Evolutionary conservation across 2,329 filamentous ascomycete species (phyloP).

Genomic region (Capronia epimyces): DNA sequence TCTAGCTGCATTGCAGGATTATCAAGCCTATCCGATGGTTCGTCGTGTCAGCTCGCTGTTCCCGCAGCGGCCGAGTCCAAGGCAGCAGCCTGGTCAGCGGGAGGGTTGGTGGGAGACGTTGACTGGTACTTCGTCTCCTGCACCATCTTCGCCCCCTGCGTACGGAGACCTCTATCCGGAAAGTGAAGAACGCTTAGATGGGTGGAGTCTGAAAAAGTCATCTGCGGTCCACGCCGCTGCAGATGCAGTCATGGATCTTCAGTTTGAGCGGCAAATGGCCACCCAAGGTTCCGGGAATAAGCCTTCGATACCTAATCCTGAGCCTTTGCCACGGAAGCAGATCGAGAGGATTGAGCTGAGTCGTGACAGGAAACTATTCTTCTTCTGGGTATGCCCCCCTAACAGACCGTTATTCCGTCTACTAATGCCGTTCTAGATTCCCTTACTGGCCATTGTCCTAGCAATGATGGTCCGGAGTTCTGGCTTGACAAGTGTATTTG

Average conservation of each 20-base stretch:
- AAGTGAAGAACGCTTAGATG: conserved; percentile 35
- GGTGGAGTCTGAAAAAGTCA: conserved; percentile 41
- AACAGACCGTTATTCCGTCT: neutral
- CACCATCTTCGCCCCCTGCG: conserved; percentile 59
- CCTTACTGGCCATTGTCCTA: conserved; percentile 43
- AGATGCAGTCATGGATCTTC: conserved; percentile 42
- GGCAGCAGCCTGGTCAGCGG: conserved; percentile 45
- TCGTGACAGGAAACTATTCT: conserved; percentile 50
- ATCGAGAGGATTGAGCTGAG: conserved; percentile 42
- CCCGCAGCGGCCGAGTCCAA: conserved; percentile 54
- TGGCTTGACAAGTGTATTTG: conserved; percentile 16
- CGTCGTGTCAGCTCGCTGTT: conserved; percentile 68
- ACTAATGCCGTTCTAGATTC: conserved; percentile 38
- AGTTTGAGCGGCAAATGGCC: conserved; percentile 32
- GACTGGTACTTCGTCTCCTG: conserved; percentile 45
- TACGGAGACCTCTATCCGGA: conserved; percentile 74
- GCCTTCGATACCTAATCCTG: neutral
- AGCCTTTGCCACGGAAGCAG: neutral
- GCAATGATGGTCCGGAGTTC: conserved; percentile 42
- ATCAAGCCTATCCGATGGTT: conserved; percentile 67
- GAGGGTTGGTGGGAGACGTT: conserved; percentile 64
- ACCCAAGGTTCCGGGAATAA: neutral
- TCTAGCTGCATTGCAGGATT: conserved; percentile 62
- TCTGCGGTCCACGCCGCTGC: conserved; percentile 41
- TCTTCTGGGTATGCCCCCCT: conserved; percentile 46